A percentile compares a stretch with the other conserved stretches of the same genome.
Evolutionary conservation across 495 filamentous ascomycete genomes (phyloP).

Genomic region (Trichoderma virens): DNA sequence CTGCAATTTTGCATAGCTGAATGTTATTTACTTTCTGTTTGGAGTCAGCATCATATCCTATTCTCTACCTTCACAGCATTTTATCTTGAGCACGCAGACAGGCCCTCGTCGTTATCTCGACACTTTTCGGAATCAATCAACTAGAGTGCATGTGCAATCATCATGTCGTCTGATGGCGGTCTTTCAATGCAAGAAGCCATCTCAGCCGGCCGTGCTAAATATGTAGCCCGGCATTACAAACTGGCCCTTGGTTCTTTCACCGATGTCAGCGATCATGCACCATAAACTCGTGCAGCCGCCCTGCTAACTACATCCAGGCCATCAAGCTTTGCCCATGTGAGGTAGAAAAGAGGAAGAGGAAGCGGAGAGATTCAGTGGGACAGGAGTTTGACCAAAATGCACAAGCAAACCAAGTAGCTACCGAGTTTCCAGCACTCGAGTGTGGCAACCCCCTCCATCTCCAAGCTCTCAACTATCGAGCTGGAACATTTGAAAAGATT

Average conservation of each 20-base stretch:
- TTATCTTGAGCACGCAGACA: no score
- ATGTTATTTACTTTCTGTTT: not conserved
- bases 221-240: slow-evolving; percentile 1
- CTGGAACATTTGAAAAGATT: slow-evolving; percentile 10
- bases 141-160: not conserved
- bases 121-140: not conserved
- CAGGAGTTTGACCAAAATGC: not conserved
- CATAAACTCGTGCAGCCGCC: not conserved
- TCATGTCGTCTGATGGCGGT: not conserved
- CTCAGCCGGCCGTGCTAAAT: not conserved
- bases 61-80: not conserved
- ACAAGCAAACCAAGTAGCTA: not conserved
- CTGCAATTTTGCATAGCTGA: not conserved
- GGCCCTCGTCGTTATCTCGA: no score
- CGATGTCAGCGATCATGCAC: not conserved
- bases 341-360: not conserved
- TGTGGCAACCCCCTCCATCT: slow-evolving; percentile 9
- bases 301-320: not conserved
- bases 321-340: slow-evolving; percentile 6
- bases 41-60: not conserved
- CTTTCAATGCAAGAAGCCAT: not conserved
- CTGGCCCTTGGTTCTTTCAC: slow-evolving; percentile 7
- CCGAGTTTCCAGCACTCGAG: not conserved
- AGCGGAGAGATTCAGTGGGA: no score
- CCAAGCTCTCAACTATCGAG: slow-evolving; percentile 10